phyloP scores from a whole-genome alignment of 1,139 yeast genomes.

The Yamadazyma dushanensis region DNA sequence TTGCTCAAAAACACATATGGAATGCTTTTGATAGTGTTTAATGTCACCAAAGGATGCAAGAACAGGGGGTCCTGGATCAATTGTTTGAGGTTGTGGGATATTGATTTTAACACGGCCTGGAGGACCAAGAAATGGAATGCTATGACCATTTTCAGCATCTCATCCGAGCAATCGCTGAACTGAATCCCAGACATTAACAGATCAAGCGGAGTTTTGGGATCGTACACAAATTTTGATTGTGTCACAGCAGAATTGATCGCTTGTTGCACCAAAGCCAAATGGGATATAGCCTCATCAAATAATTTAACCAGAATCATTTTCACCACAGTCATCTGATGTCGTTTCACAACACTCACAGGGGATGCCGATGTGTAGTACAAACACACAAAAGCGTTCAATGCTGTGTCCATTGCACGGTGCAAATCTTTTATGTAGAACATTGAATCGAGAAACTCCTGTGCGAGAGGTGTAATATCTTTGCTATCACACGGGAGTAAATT shows the following conservation, averaged over 20 bases:
- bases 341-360: background rate
- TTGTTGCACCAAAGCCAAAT: conserved; percentile 15
- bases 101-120: conserved; percentile 30
- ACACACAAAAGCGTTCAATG: conserved; percentile 11
- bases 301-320: conserved; percentile 4
- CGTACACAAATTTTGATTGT: background rate
- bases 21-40: background rate
- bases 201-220: background rate
- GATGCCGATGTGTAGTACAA: conserved; percentile 7
- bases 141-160: conserved; percentile 22
- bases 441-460: conserved; percentile 7
- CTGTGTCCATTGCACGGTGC: background rate
- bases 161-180: conserved; percentile 3
- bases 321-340: background rate
- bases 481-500: background rate
- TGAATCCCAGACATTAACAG: background rate
- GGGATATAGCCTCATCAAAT: conserved; percentile 5
- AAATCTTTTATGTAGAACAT: conserved; percentile 2
- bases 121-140: conserved; percentile 34
- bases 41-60: background rate
- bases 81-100: conserved; percentile 21
- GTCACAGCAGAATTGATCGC: conserved; percentile 7
- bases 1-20: conserved; percentile 24
- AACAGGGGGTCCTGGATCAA: background rate
- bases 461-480: conserved; percentile 6